phyloP scores from a whole-genome alignment of 2,329 filamentous ascomycete species.

The Verticillium longisporum region DNA sequence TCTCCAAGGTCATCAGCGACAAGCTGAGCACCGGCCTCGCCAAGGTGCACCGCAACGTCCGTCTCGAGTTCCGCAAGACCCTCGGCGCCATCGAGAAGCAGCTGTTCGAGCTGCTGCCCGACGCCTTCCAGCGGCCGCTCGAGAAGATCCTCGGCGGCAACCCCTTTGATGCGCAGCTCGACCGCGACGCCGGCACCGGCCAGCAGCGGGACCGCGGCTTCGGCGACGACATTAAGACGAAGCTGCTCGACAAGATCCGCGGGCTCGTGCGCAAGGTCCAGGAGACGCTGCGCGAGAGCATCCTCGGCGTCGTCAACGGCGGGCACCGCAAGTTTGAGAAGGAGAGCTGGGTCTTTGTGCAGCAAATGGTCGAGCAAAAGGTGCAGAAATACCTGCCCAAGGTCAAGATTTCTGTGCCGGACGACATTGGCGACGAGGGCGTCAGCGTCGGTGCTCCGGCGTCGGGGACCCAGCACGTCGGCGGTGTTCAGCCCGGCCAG shows the following conservation, averaged over 20 bases:
- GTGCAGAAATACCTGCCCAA: slow-evolving; percentile 38
- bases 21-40: slow-evolving; percentile 37
- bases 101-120: slow-evolving; percentile 36
- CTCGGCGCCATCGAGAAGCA: slow-evolving; percentile 36
- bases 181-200: slow-evolving; percentile 21
- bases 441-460: slow-evolving; percentile 33
- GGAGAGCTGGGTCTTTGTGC: slow-evolving; percentile 38
- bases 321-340: slow-evolving; percentile 39
- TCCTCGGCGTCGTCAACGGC: slow-evolving; percentile 36
- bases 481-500: slow-evolving; percentile 19
- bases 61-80: slow-evolving; percentile 37
- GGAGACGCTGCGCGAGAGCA: slow-evolving; percentile 35
- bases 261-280: slow-evolving; percentile 36
- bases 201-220: slow-evolving; percentile 27
- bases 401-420: slow-evolving; percentile 36
- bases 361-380: slow-evolving; percentile 36
- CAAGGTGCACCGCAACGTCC: slow-evolving; percentile 35
- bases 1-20: slow-evolving; percentile 38
- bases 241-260: slow-evolving; percentile 36
- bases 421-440: slow-evolving; percentile 39
- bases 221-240: slow-evolving; percentile 34
- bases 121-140: slow-evolving; percentile 32
- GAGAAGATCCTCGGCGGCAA: slow-evolving; percentile 40
- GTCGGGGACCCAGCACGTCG: slow-evolving; percentile 21
- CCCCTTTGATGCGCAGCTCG: slow-evolving; percentile 36